Evolutionary conservation across 495 filamentous ascomycete species (phyloP), one percentile per base, ranked within the genome.

Genomic region (Penicillium atrosanguineum): DNA sequence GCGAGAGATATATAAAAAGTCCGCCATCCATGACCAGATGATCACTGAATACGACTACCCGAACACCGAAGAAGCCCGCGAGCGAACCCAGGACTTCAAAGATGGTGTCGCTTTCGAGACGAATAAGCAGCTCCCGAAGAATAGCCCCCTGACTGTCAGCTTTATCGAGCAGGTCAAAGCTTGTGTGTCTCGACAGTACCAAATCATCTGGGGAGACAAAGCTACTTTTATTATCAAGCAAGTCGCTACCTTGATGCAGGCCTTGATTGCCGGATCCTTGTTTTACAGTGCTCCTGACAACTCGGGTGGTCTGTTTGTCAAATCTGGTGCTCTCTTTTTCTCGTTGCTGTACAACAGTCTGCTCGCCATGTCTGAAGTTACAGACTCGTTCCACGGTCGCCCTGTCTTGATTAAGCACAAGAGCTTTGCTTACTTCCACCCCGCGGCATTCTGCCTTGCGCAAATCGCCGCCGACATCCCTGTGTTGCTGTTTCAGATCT

Each of bases 401-500:
- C 87, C 84, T 2, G 85, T 94, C 29, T 67, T 92, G 18, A 77
- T 87, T 47, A 90, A 91, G 53, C 89, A 94, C 66, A 87, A 87
- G 61, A 74, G 75, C 19, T 91, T 90, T 64, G 84, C 84, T 25
- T 85, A 89, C 59, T 90, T 88, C 68, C 80, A 87, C 8, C 89
- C 89, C 4, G 79, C 85, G 4, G 88, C 89, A 7, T 87, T 84
- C 40, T 84, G 81, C 23, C 73, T 94, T 31, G 87, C 86, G 1
- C 81, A 88, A 42, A 86, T 87, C 3, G 71, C 86, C 8, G 79
- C 85, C 11, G 89, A 94, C 55, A 64, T 89, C 8, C 88, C 88
- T 0, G 69, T 90, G 1, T 70, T 87, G 3, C 56, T 88, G n/a
- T 66, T 83, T 47, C 86, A 90, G 53, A 77, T 85, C 6, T 60